Evolutionary conservation across 2,329 filamentous ascomycete species (phyloP).

Genomic region (Alternaria sp.): DNA sequence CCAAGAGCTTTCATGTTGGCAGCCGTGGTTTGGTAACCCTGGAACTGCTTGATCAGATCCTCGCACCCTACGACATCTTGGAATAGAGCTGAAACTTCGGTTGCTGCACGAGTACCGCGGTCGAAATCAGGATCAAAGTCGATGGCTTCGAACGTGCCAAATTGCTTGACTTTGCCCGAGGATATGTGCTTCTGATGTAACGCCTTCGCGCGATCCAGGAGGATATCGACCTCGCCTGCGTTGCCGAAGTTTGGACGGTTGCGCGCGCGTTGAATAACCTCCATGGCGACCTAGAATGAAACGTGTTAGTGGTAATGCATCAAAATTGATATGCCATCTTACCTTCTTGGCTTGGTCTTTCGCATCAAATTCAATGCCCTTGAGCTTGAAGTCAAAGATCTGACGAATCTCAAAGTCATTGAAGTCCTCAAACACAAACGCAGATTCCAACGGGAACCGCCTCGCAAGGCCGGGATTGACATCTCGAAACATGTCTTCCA

Average conservation of each 20-base stretch:
- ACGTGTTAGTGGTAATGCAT: background rate
- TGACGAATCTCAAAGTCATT: constrained; percentile 60
- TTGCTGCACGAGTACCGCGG: constrained; percentile 54
- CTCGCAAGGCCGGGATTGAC: constrained; percentile 73
- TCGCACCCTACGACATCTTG: constrained; percentile 65
- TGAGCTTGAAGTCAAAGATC: constrained; percentile 70
- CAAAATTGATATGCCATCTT: background rate
- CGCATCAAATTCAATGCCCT: constrained; percentile 59
- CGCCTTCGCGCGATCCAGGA: constrained; percentile 65
- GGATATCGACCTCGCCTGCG: constrained; percentile 74
- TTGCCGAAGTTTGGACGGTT: constrained; percentile 74
- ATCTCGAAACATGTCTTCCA: constrained; percentile 76
- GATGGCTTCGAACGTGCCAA: constrained; percentile 48
- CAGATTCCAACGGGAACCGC: constrained; percentile 68
- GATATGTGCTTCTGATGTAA: constrained; percentile 55
- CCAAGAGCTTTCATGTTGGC: constrained; percentile 58
- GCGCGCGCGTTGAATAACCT: constrained; percentile 66
- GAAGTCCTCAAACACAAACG: constrained; percentile 75
- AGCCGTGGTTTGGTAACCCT: constrained; percentile 62
- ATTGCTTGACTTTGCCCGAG: constrained; percentile 28
- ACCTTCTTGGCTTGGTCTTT: constrained; percentile 58
- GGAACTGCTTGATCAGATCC: constrained; percentile 58
- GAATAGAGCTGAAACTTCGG: constrained; percentile 61
- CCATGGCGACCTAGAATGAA: constrained; percentile 53
- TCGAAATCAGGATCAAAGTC: constrained; percentile 69